Evolutionary conservation across 495 filamentous ascomycete species (phyloP).

Genomic region (Penicillium taxi): DNA sequence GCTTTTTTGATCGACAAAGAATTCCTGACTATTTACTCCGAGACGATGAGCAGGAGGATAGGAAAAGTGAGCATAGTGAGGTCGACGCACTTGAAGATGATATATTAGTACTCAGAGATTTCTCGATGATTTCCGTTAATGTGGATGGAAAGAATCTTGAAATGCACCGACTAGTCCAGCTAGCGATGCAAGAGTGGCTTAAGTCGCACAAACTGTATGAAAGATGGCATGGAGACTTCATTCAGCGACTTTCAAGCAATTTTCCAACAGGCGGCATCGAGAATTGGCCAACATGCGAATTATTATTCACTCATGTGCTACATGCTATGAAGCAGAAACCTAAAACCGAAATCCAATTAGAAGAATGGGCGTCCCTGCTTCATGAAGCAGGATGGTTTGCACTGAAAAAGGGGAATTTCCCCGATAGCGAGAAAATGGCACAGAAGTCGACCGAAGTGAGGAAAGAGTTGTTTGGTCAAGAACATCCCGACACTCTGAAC

Average conservation of each 20-base stretch:
- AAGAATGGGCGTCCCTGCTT: constrained; percentile 18
- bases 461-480: constrained; percentile 4
- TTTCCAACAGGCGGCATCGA: constrained; percentile 33
- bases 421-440: constrained; percentile 8
- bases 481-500: constrained; percentile 8
- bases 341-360: constrained; percentile 5
- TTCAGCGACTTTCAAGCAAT: constrained; percentile 23
- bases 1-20: constrained; percentile 18
- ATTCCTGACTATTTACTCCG: constrained; percentile 7
- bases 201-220: constrained; percentile 22
- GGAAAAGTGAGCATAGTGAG: not conserved
- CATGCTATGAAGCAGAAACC: constrained; percentile 11
- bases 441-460: constrained; percentile 6
- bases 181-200: constrained; percentile 17
- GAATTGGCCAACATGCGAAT: constrained; percentile 22
- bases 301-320: constrained; percentile 22
- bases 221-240: constrained; percentile 25
- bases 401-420: constrained; percentile 6
- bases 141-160: constrained; percentile 7
- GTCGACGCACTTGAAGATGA: constrained; percentile 33
- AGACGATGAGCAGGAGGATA: not conserved
- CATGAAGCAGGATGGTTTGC: constrained; percentile 15
- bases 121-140: constrained; percentile 29
- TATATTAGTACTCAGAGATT: constrained; percentile 30
- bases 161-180: constrained; percentile 22